Base-by-base conservation (phyloP, 73 alveolate species). In the Symbiodinium natans region DNA sequence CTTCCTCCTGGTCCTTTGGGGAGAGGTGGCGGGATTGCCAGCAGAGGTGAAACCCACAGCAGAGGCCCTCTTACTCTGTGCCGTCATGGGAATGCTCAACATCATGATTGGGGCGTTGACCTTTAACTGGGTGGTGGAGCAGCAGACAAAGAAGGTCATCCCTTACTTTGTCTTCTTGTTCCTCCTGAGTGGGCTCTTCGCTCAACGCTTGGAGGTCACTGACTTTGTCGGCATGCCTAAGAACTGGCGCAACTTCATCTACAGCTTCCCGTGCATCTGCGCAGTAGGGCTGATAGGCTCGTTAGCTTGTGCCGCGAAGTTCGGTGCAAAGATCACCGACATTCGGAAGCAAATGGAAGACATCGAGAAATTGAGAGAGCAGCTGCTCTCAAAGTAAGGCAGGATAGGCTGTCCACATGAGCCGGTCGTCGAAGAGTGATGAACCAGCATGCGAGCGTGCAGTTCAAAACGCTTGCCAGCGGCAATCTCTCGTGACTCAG, bases 121-220 rank as follows among this genome's bases (percentile, higher is more conserved):
- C 15, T 88, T 88, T 43, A 36, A 88, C 42, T 59, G 84, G 68
- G 25, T 88, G 40, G 77, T 39, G 23, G 95, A 88, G 34, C 74
- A 82, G 95, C 34, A 56, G 6, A 38, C 39, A 6, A 8, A 31
- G 34, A 88, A 88, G 74, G 19, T 63, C 59, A 48, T 82, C 1
- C 95, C 95, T n/a, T 88, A 88, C 86, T 11, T 88, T 33, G 95
- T 88, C 21, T 88, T 88, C 95, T 8, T 88, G 34, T 2, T 54
- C 23, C 42, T 88, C 41, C 95, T 88, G 71, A 68, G 4, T 10
- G 11, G 15, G 11, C 48, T 88, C 38, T 15, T 29, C 74, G n/a
- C 33, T 42, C 34, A 25, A 71, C 86, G 41, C 17, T 23, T 63
- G 40, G 17, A 63, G 48, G 15, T 19, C 21, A 63, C 73, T 13